A percentile compares a stretch with the other conserved stretches of the same genome.
Conservation (phyloP, 2,329 filamentous ascomycete species). For the Penicillium sp. region DNA sequence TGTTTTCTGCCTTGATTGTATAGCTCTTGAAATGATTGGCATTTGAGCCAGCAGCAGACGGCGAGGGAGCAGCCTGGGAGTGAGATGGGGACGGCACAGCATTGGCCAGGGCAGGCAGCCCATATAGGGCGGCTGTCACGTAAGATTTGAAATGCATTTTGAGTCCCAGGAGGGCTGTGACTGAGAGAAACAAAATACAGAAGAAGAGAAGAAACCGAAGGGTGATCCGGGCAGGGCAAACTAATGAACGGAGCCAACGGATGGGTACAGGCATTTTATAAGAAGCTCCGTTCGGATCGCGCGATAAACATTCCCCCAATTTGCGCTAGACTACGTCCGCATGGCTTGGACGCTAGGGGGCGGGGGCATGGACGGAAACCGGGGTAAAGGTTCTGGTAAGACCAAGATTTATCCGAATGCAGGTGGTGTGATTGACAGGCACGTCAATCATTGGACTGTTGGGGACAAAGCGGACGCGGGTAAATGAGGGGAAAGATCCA, state of each 20-base stretch:
- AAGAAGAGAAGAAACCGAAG: constrained; percentile 29
- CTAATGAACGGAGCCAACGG: constrained; percentile 26
- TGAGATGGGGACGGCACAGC: constrained; percentile 15
- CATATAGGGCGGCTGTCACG: constrained; percentile 33
- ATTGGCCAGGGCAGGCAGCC: constrained; percentile 30
- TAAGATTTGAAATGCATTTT: constrained; percentile 39
- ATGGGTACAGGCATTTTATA: constrained; percentile 26
- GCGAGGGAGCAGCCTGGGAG: constrained; percentile 5
- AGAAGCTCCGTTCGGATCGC: constrained; percentile 12
- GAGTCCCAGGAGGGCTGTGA: constrained; percentile 28
- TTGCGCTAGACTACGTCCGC: constrained; percentile 17
- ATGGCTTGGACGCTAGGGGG: constrained; percentile 26
- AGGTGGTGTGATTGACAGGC: constrained; percentile 13
- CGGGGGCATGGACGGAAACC: constrained; percentile 15
- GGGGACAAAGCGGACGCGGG: background rate
- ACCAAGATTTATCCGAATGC: constrained; percentile 23
- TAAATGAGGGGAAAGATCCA: constrained; percentile 18
- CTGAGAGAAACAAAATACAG: constrained; percentile 29
- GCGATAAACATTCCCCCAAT: constrained; percentile 18
- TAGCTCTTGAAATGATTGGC: constrained; percentile 41
- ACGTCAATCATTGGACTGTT: constrained; percentile 10
- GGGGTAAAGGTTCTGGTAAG: constrained; percentile 17
- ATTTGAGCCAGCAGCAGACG: constrained; percentile 10
- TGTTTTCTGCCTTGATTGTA: constrained; percentile 47
- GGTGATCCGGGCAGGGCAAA: constrained; percentile 30